Evolutionary conservation across 1,284 basidiomycete genomes (phyloP).

Genomic region (Trametes versicolor): DNA sequence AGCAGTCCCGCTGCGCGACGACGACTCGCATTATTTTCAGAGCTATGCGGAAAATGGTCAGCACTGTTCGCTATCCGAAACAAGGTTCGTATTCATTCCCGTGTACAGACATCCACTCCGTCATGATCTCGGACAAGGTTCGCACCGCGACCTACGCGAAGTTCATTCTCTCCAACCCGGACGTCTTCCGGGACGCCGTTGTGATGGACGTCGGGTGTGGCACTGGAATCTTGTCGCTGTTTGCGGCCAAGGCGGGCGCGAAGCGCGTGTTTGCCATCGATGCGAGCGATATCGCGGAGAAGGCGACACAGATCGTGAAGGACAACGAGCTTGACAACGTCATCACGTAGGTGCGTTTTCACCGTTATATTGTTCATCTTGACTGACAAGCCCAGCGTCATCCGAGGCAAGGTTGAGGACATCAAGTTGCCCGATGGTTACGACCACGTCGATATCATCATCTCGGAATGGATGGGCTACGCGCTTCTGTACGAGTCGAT

Average conservation of each 20-base stretch:
- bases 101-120: conserved; percentile 74
- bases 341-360: conserved; percentile 67
- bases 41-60: conserved; percentile 94
- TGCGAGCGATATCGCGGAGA: conserved; percentile 87
- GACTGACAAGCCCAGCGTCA: conserved; percentile 59
- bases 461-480: conserved; percentile 99
- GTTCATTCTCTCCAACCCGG: conserved; percentile 90
- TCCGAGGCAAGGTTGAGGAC: conserved; percentile 90
- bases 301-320: conserved; percentile 84
- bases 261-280: conserved; percentile 95
- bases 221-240: conserved; percentile 92
- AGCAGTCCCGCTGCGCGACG: conserved; percentile 61
- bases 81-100: conserved; percentile 1
- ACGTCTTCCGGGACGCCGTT: conserved; percentile 84
- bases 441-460: conserved; percentile 89
- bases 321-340: conserved; percentile 81
- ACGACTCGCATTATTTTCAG: conserved; percentile 95
- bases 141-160: conserved; percentile 93
- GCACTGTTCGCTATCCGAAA: not conserved
- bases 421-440: conserved; percentile 76
- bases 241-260: conserved; percentile 93
- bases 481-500: conserved; percentile 95
- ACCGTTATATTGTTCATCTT: not conserved
- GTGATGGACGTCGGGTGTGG: conserved; percentile 98
- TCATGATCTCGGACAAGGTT: conserved; percentile 90